phyloP scores from a whole-genome alignment of 2,329 filamentous ascomycete species.

The Clarireedia sp. region DNA sequence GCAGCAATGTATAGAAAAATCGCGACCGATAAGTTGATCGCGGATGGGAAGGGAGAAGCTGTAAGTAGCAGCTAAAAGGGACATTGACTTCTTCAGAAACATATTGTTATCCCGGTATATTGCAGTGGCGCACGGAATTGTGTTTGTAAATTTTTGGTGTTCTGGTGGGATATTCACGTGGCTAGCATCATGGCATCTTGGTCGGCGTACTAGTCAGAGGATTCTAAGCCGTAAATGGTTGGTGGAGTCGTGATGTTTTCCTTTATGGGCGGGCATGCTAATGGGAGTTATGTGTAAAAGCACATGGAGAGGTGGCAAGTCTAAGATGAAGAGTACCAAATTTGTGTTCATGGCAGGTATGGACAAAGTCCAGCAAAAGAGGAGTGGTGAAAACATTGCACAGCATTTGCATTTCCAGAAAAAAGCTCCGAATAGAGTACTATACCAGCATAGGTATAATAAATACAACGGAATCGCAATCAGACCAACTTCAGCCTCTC shows the following conservation, averaged over 20 bases:
- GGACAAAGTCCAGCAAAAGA: background rate
- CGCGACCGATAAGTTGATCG: slow-evolving; percentile 9
- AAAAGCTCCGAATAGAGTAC: background rate
- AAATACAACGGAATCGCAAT: background rate
- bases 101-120: background rate
- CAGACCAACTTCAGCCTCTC: too few species aligned
- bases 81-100: background rate
- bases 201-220: background rate
- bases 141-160: background rate
- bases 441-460: background rate
- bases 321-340: background rate
- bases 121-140: background rate
- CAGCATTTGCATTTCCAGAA: background rate
- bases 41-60: background rate
- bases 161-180: background rate
- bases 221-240: background rate
- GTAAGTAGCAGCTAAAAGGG: background rate
- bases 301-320: background rate
- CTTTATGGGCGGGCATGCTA: background rate
- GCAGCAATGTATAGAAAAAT: slow-evolving; percentile 28
- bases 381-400: background rate
- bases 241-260: background rate
- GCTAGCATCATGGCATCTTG: background rate
- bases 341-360: background rate
- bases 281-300: background rate